Percentiles rank a stretch among this genome's conserved stretches.
Conservation (phyloP, 352 stramenopile species). For the Phytophthora brassicae region DNA sequence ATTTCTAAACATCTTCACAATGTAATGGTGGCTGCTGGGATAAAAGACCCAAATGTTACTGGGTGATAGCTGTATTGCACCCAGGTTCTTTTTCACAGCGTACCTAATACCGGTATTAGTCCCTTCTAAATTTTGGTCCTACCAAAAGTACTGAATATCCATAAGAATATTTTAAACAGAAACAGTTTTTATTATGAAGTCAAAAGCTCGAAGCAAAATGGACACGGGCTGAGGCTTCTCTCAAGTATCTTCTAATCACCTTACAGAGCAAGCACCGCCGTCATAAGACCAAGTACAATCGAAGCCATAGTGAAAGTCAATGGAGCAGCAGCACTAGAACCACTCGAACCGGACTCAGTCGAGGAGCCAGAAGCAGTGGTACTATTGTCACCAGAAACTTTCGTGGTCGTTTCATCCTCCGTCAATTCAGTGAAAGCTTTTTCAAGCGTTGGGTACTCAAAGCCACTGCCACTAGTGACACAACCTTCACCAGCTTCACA, state of each 20-base stretch:
- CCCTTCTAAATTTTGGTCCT: too few relatives aligned
- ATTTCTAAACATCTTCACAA: too few relatives aligned
- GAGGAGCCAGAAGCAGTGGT: slow-evolving; percentile 7
- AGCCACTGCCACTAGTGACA: slow-evolving; percentile 45
- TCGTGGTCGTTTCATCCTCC: slow-evolving; percentile 44
- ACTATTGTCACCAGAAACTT: slow-evolving; percentile 5
- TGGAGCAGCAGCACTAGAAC: slow-evolving; percentile 4
- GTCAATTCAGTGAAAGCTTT: slow-evolving; percentile 56
- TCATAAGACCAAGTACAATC: slow-evolving; percentile 24
- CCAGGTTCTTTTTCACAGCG: too few relatives aligned
- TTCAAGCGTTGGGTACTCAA: slow-evolving; percentile 57
- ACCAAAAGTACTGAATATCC: too few relatives aligned
- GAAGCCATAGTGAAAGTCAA: slow-evolving; percentile 20
- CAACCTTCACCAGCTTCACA: slow-evolving; percentile 44
- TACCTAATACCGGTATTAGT: too few relatives aligned
- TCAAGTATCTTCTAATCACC: slow-evolving; percentile 20
- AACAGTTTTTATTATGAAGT: slow-evolving; percentile 27
- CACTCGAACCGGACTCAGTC: slow-evolving; percentile 4
- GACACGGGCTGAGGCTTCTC: slow-evolving; percentile 8
- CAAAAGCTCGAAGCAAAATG: slow-evolving; percentile 32
- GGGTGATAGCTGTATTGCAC: too few relatives aligned
- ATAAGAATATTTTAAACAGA: neutral
- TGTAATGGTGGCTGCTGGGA: too few relatives aligned
- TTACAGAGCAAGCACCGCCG: slow-evolving; percentile 26
- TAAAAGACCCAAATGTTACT: too few relatives aligned